Evolutionary conservation across 2,329 filamentous ascomycete genomes (phyloP).

Genomic region (Epichloe gansuensis): DNA sequence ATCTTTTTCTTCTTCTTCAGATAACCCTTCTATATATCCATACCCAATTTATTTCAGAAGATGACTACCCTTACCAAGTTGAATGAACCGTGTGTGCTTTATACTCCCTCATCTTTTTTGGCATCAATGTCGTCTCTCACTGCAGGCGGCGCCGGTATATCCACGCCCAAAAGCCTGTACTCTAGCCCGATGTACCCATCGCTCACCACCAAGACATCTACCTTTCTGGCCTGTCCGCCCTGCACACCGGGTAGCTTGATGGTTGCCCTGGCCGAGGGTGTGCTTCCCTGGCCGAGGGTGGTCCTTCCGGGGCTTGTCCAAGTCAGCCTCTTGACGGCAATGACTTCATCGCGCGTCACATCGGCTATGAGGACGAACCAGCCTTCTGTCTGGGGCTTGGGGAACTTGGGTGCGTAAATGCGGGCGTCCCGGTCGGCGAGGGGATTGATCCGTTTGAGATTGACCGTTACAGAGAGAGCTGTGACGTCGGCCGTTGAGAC

Average conservation of each 20-base stretch:
- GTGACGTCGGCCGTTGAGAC: slow-evolving; percentile 49
- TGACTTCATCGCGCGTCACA: slow-evolving; percentile 55
- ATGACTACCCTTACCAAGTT: no score
- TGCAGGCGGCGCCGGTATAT: slow-evolving; percentile 36
- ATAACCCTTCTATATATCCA: neutral
- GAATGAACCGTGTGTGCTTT: neutral
- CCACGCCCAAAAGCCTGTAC: slow-evolving; percentile 33
- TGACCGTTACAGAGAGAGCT: slow-evolving; percentile 48
- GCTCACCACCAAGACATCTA: slow-evolving; percentile 69
- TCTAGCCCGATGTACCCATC: slow-evolving; percentile 76
- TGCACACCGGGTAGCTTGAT: slow-evolving; percentile 46
- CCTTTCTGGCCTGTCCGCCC: slow-evolving; percentile 38
- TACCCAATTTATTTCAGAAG: neutral
- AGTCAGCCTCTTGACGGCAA: slow-evolving; percentile 74
- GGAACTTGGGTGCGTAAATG: slow-evolving; percentile 79
- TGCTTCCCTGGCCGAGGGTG: slow-evolving; percentile 27
- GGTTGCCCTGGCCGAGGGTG: slow-evolving; percentile 39
- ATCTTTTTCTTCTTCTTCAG: neutral
- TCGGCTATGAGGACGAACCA: slow-evolving; percentile 77
- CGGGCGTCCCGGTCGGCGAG: slow-evolving; percentile 52
- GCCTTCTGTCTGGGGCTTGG: slow-evolving; percentile 87
- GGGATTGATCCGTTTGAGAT: slow-evolving; percentile 53
- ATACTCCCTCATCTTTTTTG: slow-evolving; percentile 22
- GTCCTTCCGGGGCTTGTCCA: slow-evolving; percentile 39
- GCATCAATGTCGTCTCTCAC: slow-evolving; percentile 34